A percentile compares a stretch with the other conserved stretches of the same genome.
These are phyloP conservation scores for Selaginella tamariscina DNA, from an alignment of 75 land plant genomes.

Conservation along the genomic window DNA sequence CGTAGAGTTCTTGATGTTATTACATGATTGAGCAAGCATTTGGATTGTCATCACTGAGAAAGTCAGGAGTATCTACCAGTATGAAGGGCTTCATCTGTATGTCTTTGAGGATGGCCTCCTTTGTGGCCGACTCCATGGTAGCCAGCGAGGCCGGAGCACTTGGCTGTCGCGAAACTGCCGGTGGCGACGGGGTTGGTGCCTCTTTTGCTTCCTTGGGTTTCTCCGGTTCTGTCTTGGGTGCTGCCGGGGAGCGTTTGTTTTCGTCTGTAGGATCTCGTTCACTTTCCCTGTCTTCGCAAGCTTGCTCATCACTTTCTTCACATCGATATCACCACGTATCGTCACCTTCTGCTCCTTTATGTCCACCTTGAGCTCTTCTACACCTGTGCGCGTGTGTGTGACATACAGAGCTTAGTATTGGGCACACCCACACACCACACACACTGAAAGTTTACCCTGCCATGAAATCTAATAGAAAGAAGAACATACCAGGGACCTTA, in stretches of 20 bases:
- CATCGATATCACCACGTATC: slow-evolving; percentile 47
- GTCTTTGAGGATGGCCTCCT: not conserved
- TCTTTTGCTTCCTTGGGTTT: not conserved
- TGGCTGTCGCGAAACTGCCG: not conserved
- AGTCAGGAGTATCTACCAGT: slow-evolving; percentile 20
- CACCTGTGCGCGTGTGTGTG: too few relatives aligned
- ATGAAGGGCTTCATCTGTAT: not conserved
- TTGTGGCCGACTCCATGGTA: not conserved
- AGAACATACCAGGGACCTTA: not conserved
- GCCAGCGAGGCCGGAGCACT: not conserved
- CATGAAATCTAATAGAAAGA: not conserved
- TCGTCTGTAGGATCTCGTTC: slow-evolving; percentile 39
- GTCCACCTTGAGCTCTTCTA: slow-evolving; percentile 39
- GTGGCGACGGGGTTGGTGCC: not conserved
- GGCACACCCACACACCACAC: too few relatives aligned
- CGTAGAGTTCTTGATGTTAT: too few relatives aligned
- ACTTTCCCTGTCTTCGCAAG: slow-evolving; percentile 23
- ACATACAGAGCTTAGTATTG: too few relatives aligned
- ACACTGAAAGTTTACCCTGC: not conserved
- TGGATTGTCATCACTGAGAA: slow-evolving; percentile 37
- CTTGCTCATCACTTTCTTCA: not conserved
- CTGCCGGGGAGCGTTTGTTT: too few relatives aligned
- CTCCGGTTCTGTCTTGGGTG: not conserved
- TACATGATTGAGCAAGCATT: slow-evolving; percentile 37
- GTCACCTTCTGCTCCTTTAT: slow-evolving; percentile 36